Evolutionary conservation across 1,284 basidiomycete species (phyloP), one percentile per base, ranked within the genome.

Genomic region (Trametes hirsuta): DNA sequence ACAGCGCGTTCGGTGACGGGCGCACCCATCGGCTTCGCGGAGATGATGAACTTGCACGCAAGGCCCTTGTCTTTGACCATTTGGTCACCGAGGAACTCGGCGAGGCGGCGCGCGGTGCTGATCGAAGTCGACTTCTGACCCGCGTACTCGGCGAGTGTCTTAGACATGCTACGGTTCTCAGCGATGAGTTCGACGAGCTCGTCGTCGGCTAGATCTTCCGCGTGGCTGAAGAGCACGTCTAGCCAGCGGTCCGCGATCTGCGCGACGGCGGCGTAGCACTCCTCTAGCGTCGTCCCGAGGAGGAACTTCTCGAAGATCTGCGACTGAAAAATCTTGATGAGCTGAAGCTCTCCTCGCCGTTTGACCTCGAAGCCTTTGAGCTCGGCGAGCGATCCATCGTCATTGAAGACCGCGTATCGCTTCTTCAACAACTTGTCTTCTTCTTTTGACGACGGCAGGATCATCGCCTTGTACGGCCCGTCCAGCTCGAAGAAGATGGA

Each of bases 401-500:
- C 93, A 70, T 99, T 97, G 81, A 99, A 99, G n/a, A 99, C 97
- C 4, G 97, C 97, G 69, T 99, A 99, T 49, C 97, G 93, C 76
- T 99, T 99, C 82, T 99, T 99, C 70, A 99, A 79, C 64, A 99
- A 75, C 74, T 99, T 99, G 76, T 99, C 97, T 76, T 99, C 97
- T 76, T 99, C 97, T 72, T 99, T 99, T 3, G 97, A 99, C 6
- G 95, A 97, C 2, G 97, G 97, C 30, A 99, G 83, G 69, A 99
- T 98, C 97, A 99, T 99, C 6, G 97, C 97, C 68, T 89, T 94
- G 79, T 99, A 99, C 0, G 97, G 97, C 1, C 97, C 97, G 71
- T 99, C 97, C 58, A 99, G 84, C 75, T 99, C 97, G 80, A 99
- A 99, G 80, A 99, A 99, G 76, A 99, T 99, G n/a, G 95, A 97